These are phyloP conservation scores for Nasturtium officinale DNA, from an alignment of 345 rosid genomes.

Conservation along the genomic window DNA sequence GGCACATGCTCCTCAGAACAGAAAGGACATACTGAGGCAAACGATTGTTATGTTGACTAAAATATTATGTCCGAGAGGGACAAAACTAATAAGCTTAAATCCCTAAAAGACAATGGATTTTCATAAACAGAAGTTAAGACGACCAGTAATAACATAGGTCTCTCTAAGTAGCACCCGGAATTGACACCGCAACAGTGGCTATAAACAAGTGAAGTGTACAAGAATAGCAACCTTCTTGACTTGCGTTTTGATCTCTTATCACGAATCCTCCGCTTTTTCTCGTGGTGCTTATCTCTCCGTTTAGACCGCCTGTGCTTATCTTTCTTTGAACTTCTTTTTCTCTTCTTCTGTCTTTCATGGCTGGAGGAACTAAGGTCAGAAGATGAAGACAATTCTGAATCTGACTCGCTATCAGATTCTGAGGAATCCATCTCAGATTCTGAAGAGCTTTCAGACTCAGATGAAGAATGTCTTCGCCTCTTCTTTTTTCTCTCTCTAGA, in stretches of 20 bases:
- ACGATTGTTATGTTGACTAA: neutral
- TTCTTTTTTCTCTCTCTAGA: constrained; percentile 72
- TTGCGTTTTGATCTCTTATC: constrained; percentile 74
- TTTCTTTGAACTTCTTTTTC: constrained; percentile 73
- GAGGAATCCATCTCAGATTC: constrained; percentile 75
- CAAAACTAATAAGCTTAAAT: neutral
- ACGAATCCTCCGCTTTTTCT: constrained; percentile 65
- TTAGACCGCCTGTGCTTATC: constrained; percentile 73
- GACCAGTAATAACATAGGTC: neutral
- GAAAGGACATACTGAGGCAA: constrained; percentile 22
- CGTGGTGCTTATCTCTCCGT: constrained; percentile 76
- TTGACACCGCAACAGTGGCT: neutral
- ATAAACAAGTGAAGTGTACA: constrained; percentile 28
- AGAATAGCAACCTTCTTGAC: constrained; percentile 65
- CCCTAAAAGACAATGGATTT: neutral
- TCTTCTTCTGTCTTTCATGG: constrained; percentile 79
- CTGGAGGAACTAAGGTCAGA: constrained; percentile 88
- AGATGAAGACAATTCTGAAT: constrained; percentile 61
- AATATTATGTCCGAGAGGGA: neutral
- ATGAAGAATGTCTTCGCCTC: constrained; percentile 70
- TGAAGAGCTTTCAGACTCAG: constrained; percentile 82
- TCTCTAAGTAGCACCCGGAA: constrained; percentile 10
- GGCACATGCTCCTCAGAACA: constrained; percentile 14
- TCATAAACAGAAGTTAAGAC: constrained; percentile 7
- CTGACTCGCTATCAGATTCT: constrained; percentile 83